phyloP scores from a whole-genome alignment of 306 rosid genomes.

The Castanea crenata region DNA sequence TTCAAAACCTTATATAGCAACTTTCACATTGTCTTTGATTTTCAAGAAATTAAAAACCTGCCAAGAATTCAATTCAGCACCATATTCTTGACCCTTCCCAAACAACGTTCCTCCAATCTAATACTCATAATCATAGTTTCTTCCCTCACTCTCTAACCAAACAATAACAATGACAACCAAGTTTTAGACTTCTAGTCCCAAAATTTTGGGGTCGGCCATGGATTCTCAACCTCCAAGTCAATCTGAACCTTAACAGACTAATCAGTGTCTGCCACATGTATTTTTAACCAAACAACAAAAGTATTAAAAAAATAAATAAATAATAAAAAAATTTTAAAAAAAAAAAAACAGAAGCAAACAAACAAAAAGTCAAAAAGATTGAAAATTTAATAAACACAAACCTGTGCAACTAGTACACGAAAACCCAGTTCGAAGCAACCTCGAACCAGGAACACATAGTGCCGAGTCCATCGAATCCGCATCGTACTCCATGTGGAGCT shows the following conservation, averaged over 20 bases:
- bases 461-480: slow-evolving; percentile 5
- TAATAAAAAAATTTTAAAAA: too few relatives aligned
- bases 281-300: too few relatives aligned
- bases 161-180: not conserved
- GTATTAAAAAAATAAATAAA: too few relatives aligned
- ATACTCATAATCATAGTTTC: too few relatives aligned
- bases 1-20: too few relatives aligned
- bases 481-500: not conserved
- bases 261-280: too few relatives aligned
- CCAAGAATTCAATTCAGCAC: not conserved
- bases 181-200: too few relatives aligned
- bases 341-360: not conserved
- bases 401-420: slow-evolving; percentile 7
- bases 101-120: too few relatives aligned
- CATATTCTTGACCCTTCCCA: too few relatives aligned
- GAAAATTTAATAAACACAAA: not conserved
- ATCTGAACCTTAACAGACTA: too few relatives aligned
- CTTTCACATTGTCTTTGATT: not conserved
- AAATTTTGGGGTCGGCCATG: too few relatives aligned
- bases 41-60: not conserved
- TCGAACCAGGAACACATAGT: slow-evolving; percentile 29
- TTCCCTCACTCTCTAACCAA: not conserved
- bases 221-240: too few relatives aligned
- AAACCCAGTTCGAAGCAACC: slow-evolving; percentile 22
- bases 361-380: not conserved